Conservation (phyloP, 805 yeast genomes). For the Zygoascus ofunaensis region DNA sequence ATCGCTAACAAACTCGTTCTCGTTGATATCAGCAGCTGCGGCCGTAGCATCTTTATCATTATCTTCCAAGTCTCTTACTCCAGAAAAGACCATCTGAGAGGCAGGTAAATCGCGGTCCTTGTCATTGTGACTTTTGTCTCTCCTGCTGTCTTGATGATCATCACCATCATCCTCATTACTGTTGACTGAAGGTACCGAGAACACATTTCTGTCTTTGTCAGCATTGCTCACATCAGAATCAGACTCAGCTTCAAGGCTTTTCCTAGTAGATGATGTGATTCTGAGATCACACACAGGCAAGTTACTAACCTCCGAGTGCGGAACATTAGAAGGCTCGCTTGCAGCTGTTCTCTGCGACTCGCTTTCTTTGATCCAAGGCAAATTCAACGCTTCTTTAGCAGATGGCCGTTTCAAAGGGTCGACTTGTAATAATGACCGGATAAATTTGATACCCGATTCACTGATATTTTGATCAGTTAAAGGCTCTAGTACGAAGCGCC, state of each 20-base stretch:
- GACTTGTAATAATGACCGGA: constrained; percentile 61
- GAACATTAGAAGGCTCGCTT: background rate
- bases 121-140: background rate
- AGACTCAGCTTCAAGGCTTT: constrained; percentile 1
- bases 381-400: constrained; percentile 66
- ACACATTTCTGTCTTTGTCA: background rate
- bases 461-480: constrained; percentile 59
- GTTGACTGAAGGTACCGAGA: background rate
- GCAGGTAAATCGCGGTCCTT: background rate
- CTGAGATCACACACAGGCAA: constrained; percentile 3
- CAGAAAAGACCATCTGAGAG: constrained; percentile 5
- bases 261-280: constrained; percentile 1
- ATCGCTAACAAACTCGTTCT: constrained; percentile 31
- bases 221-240: background rate
- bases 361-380: constrained; percentile 60
- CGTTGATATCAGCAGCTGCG: constrained; percentile 8
- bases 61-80: constrained; percentile 17
- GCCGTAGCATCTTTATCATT: constrained; percentile 19
- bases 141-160: background rate
- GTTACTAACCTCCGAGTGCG: constrained; percentile 4
- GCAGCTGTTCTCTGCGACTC: background rate
- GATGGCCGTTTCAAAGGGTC: constrained; percentile 65
- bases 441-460: constrained; percentile 59
- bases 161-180: background rate
- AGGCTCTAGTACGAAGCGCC: constrained; percentile 50